Evolutionary conservation across 2,329 filamentous ascomycete species (phyloP).

Genomic region (Chaetomium strumarium): DNA sequence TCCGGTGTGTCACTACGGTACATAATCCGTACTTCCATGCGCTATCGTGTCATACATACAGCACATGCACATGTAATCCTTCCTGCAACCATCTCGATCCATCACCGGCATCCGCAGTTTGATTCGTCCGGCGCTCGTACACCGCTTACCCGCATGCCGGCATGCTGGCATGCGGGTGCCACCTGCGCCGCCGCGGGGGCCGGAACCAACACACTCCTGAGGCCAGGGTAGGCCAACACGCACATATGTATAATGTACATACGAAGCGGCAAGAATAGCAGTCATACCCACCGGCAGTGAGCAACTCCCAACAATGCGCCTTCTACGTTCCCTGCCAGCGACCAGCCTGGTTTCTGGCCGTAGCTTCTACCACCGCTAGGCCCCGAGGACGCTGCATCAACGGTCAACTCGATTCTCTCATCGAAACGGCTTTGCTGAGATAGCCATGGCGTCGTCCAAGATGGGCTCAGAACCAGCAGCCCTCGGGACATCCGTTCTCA

Average conservation of each 20-base stretch:
- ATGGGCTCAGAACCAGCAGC: neutral
- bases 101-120: neutral
- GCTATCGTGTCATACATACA: neutral
- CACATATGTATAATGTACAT: no score
- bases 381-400: neutral
- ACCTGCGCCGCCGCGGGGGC: constrained; percentile 1
- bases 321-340: no score
- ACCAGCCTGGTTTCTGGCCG: no score
- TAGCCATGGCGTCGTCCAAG: no score
- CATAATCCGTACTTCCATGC: no score
- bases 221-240: neutral
- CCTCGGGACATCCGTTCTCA: constrained; percentile 6
- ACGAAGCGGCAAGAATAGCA: neutral
- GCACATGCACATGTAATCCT: neutral
- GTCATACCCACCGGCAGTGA: no score
- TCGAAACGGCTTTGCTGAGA: no score
- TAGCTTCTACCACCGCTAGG: no score
- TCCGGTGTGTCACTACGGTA: no score
- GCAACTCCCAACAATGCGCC: no score
- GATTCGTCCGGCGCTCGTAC: neutral
- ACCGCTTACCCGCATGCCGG: neutral
- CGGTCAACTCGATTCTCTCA: neutral
- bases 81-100: neutral
- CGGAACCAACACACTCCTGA: neutral
- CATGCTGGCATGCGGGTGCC: neutral